Percentiles rank a stretch among this genome's conserved stretches.
These are phyloP conservation scores for Lobosporangium transversale DNA, from an alignment of 192 early-diverging fungal genomes.

Conservation along the genomic window DNA sequence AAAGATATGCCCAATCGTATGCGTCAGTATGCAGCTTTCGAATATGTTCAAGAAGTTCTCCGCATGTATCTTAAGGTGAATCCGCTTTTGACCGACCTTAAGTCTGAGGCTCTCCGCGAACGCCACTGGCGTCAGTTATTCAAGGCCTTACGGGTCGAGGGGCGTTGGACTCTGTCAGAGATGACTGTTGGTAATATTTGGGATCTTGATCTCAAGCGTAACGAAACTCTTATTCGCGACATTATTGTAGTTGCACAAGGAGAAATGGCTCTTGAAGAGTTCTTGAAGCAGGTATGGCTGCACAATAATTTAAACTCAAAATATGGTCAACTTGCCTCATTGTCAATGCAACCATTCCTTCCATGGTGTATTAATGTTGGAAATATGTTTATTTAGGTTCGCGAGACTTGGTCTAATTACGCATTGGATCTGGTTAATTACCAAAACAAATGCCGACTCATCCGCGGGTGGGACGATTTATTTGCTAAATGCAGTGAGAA, in stretches of 20 bases:
- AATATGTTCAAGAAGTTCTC: slow-evolving; percentile 91
- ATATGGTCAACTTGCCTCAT: no score
- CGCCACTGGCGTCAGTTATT: slow-evolving; percentile 97
- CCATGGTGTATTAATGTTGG: no score
- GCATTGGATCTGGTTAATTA: slow-evolving; percentile 95
- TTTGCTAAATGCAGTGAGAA: slow-evolving; percentile 97
- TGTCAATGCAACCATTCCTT: no score
- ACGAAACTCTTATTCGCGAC: slow-evolving; percentile 87
- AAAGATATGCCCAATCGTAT: slow-evolving; percentile 97
- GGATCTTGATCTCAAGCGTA: slow-evolving; percentile 91
- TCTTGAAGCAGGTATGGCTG: slow-evolving; percentile 77
- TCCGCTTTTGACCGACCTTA: slow-evolving; percentile 84
- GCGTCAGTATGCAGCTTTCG: slow-evolving; percentile 97
- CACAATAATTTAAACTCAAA: background rate
- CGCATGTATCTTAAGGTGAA: slow-evolving; percentile 84
- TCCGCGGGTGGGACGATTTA: slow-evolving; percentile 98
- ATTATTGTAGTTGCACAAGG: slow-evolving; percentile 94
- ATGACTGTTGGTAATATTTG: slow-evolving; percentile 96
- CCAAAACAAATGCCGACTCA: slow-evolving; percentile 97
- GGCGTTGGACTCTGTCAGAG: slow-evolving; percentile 73
- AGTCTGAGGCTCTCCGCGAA: slow-evolving; percentile 95
- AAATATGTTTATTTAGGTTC: slow-evolving; percentile 58
- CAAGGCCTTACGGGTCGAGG: slow-evolving; percentile 81
- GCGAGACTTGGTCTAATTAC: slow-evolving; percentile 93
- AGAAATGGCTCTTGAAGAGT: slow-evolving; percentile 99